Evolutionary conservation across 2,329 filamentous ascomycete species (phyloP).

Genomic region (Paecilomyces variotii): DNA sequence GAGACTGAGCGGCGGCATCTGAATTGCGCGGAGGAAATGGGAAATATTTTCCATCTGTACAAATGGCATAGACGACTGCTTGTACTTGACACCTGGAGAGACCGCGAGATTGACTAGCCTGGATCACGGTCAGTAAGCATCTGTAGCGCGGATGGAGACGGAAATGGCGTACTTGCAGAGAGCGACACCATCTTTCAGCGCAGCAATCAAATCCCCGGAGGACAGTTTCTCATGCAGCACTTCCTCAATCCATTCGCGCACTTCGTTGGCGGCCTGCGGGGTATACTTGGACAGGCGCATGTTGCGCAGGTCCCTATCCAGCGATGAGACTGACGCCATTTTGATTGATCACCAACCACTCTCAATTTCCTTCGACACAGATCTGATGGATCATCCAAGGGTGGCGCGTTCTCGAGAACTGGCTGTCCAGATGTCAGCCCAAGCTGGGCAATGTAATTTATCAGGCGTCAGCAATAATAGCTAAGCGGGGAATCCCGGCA

Average conservation of each 20-base stretch:
- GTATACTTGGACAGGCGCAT: constrained; percentile 91
- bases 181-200: constrained; percentile 80
- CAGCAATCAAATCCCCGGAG: constrained; percentile 69
- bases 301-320: constrained; percentile 92
- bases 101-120: constrained; percentile 78
- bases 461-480: not conserved
- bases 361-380: not conserved
- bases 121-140: constrained; percentile 18
- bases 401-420: not conserved
- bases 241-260: constrained; percentile 75
- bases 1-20: constrained; percentile 74
- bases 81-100: constrained; percentile 76
- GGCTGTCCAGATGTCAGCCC: not conserved
- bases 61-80: constrained; percentile 89
- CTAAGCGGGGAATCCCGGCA: not conserved
- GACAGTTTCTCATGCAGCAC: constrained; percentile 66
- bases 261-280: constrained; percentile 79
- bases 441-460: not conserved
- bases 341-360: constrained; percentile 12
- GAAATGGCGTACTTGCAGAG: constrained; percentile 68
- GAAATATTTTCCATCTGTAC: constrained; percentile 99
- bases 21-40: constrained; percentile 84
- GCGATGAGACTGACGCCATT: constrained; percentile 89
- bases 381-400: not conserved
- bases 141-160: not conserved